Base-by-base conservation (phyloP, 306 rosid species). In the Castanea sativa region DNA sequence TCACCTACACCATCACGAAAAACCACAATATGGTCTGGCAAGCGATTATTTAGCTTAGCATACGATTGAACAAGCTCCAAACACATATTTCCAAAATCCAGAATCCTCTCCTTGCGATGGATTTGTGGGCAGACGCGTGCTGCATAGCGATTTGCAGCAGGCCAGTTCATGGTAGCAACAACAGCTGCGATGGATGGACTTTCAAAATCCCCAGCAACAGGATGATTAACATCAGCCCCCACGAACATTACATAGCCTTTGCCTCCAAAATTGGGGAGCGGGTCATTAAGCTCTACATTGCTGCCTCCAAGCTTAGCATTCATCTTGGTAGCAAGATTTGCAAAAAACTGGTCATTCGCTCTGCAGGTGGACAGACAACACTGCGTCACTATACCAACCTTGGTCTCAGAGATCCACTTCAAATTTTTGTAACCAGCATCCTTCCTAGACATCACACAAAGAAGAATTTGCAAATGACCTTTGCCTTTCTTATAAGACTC, bases 291-390 rank as follows among this genome's bases (percentile, higher is more conserved):
- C 84, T 92, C 97, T 33, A 91, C 90, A 51, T 92, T 92, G 70
- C 96, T 91, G 61, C 97, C 97, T 75, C 97, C 97, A 71, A 92
- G 92, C 83, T 92, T 91, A 55, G 97, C 96, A 81, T 91, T 92
- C 77, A 92, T 88, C 89, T 88, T 92, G 52, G 91, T 90, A n/a
- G 90, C 91, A 59, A 92, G 85, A 82, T 92, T 85, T 9, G 96
- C 84, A 61, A 86, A 80, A 85, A 81, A 83, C 68, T 81, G 88
- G 81, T 89, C 96, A 6, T 76, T 85, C 19, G 84, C 86, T 73
- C 41, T 77, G 74, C 55, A 55, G 4, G 6, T 2, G 43, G 94
- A 79, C 87, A 92, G 86, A 72, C 97, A 92, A 69, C 97, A 92
- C 55, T 92, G 97, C 9, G 97, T 91, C 77, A 92, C 90, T 16